These are phyloP conservation scores for Quercus bicolor DNA, from an alignment of 306 rosid species.

Conservation along the genomic window DNA sequence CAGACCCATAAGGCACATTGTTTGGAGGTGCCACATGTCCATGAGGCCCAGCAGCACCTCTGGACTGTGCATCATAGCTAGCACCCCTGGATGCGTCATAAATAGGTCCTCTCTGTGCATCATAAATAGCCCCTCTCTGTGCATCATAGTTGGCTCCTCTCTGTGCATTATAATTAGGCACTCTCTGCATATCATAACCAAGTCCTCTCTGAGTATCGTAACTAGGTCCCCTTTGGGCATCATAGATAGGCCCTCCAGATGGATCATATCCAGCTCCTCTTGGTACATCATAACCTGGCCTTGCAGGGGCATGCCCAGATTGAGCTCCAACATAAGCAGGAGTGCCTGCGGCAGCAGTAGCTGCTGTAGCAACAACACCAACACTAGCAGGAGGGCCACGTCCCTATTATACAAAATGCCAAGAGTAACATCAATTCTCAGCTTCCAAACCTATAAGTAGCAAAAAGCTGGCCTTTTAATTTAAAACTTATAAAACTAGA, in stretches of 20 bases:
- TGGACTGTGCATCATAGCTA: slow-evolving; percentile 64
- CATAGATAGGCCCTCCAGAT: slow-evolving; percentile 20
- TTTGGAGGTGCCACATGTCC: slow-evolving; percentile 46
- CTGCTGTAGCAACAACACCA: slow-evolving; percentile 13
- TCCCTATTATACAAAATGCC: slow-evolving; percentile 48
- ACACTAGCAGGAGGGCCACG: slow-evolving; percentile 40
- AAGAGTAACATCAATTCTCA: slow-evolving; percentile 2
- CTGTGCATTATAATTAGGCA: slow-evolving; percentile 46
- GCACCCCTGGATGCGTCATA: slow-evolving; percentile 49
- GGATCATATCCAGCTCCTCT: slow-evolving; percentile 38
- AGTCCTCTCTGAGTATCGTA: slow-evolving; percentile 48
- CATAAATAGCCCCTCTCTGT: slow-evolving; percentile 39
- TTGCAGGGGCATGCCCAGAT: slow-evolving; percentile 40
- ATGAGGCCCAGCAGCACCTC: slow-evolving; percentile 52
- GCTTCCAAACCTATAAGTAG: background rate
- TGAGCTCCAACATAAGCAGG: slow-evolving; percentile 52
- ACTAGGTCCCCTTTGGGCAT: slow-evolving; percentile 25
- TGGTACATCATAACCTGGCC: slow-evolving; percentile 43
- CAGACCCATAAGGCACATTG: slow-evolving; percentile 56
- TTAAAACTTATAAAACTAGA: background rate
- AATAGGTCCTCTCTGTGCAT: slow-evolving; percentile 46
- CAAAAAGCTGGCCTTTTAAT: background rate
- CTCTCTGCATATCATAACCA: slow-evolving; percentile 52
- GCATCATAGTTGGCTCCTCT: slow-evolving; percentile 47
- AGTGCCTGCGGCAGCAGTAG: slow-evolving; percentile 26